phyloP scores from a whole-genome alignment of 1,284 basidiomycete genomes.

The Melampsora larici-populina region DNA sequence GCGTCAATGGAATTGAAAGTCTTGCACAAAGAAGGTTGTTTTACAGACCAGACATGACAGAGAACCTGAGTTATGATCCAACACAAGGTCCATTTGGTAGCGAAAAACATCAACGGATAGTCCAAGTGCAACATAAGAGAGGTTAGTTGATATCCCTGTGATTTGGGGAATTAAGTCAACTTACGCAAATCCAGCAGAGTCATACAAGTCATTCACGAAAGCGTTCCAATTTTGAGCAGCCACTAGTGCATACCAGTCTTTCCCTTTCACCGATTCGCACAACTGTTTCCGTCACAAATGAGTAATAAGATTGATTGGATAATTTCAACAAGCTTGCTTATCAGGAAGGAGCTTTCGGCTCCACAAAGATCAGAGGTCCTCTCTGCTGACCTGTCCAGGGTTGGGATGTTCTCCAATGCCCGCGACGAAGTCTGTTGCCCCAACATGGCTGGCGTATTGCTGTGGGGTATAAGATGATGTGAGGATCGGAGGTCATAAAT shows the following conservation, averaged over 20 bases:
- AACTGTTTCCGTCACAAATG: background rate
- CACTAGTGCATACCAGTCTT: conserved; percentile 43
- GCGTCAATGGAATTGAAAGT: background rate
- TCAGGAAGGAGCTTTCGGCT: background rate
- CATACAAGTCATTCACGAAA: conserved; percentile 39
- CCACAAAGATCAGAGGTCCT: background rate
- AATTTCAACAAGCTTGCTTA: background rate
- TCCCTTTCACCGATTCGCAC: conserved; percentile 31
- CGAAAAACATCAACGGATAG: background rate
- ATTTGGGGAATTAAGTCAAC: background rate
- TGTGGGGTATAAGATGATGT: background rate
- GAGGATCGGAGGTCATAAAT: too few species aligned
- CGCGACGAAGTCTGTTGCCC: conserved; percentile 30
- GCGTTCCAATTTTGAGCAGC: conserved; percentile 43
- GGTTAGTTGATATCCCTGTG: too few species aligned
- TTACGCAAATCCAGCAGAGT: conserved; percentile 41
- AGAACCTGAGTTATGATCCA: background rate
- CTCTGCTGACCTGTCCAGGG: conserved; percentile 31
- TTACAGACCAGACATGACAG: conserved; percentile 34
- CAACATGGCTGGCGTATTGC: conserved; percentile 39
- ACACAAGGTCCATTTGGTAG: background rate
- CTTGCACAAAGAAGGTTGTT: background rate
- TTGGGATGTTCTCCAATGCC: conserved; percentile 41
- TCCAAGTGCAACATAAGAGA: too few species aligned
- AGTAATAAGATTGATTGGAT: background rate